These are phyloP conservation scores for Physcia stellaris DNA, from an alignment of 495 filamentous ascomycete species.

Conservation along the genomic window DNA sequence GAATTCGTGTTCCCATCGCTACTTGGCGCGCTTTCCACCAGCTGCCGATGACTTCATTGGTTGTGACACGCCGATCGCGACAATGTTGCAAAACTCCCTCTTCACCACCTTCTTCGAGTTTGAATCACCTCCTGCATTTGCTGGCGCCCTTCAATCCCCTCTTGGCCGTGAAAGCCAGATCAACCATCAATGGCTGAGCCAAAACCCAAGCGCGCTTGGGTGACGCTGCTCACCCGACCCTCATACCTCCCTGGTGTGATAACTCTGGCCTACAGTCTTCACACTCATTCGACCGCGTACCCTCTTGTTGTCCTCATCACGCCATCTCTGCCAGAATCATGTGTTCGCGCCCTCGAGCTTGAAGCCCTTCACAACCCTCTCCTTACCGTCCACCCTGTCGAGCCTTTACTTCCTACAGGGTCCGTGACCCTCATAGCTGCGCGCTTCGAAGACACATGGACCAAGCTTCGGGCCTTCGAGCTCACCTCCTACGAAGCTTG, in stretches of 20 bases:
- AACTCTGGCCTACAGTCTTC: slow-evolving; percentile 32
- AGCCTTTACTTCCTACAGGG: slow-evolving; percentile 17
- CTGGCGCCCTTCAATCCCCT: too few species aligned
- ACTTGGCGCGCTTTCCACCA: too few species aligned
- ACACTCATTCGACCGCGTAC: slow-evolving; percentile 26
- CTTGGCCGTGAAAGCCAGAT: too few species aligned
- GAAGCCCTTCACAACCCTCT: slow-evolving; percentile 23
- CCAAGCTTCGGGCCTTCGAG: slow-evolving; percentile 39
- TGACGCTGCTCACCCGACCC: slow-evolving; percentile 34
- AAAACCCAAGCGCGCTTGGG: slow-evolving; percentile 24
- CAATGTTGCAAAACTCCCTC: too few species aligned
- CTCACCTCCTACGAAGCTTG: slow-evolving; percentile 25
- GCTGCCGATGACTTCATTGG: too few species aligned
- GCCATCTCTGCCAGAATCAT: slow-evolving; percentile 16
- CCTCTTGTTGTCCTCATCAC: slow-evolving; percentile 37
- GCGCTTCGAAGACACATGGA: slow-evolving; percentile 40
- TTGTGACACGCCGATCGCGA: too few species aligned
- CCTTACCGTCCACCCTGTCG: slow-evolving; percentile 15
- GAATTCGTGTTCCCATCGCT: too few species aligned
- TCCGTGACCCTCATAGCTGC: slow-evolving; percentile 12
- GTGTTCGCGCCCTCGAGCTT: slow-evolving; percentile 20
- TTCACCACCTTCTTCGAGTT: too few species aligned
- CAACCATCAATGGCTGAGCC: too few species aligned
- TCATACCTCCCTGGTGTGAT: slow-evolving; percentile 38
- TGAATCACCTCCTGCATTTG: too few species aligned